These are phyloP conservation scores for Pyrenophora tritici-repentis DNA, from an alignment of 2,329 filamentous ascomycete genomes.

Conservation along the genomic window DNA sequence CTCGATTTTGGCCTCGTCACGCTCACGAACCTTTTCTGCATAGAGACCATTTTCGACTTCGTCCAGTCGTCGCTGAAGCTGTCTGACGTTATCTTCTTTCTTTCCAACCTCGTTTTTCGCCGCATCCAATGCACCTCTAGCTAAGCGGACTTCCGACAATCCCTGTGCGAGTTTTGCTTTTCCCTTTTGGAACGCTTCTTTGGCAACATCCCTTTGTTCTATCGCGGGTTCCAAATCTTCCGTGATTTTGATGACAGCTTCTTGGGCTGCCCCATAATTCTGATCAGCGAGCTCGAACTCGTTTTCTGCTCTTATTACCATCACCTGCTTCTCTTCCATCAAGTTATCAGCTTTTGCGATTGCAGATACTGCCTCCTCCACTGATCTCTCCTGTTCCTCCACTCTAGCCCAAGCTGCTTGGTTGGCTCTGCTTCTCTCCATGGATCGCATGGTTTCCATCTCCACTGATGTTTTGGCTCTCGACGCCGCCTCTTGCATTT, in stretches of 20 bases:
- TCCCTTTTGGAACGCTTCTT: conserved; percentile 59
- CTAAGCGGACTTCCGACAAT: conserved; percentile 65
- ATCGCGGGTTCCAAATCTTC: conserved; percentile 51
- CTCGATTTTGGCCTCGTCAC: conserved; percentile 62
- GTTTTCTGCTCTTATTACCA: conserved; percentile 52
- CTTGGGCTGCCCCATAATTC: conserved; percentile 45
- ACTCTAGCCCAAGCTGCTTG: conserved; percentile 91
- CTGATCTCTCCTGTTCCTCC: conserved; percentile 68
- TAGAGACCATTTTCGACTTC: conserved; percentile 71
- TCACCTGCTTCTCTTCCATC: conserved; percentile 54
- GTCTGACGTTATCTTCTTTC: conserved; percentile 53
- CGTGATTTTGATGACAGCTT: conserved; percentile 38
- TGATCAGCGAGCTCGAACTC: conserved; percentile 52
- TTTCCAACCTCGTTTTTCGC: conserved; percentile 53
- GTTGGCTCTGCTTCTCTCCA: conserved; percentile 62
- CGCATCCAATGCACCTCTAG: conserved; percentile 62
- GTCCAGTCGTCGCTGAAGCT: conserved; percentile 64
- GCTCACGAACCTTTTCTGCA: conserved; percentile 62
- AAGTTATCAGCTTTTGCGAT: conserved; percentile 49
- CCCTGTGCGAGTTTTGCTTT: conserved; percentile 60
- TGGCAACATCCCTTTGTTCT: conserved; percentile 55
- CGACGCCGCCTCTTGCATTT: conserved; percentile 64
- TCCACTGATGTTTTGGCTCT: conserved; percentile 69
- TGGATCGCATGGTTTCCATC: conserved; percentile 67
- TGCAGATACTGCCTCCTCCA: conserved; percentile 35